Evolutionary conservation across 345 rosid genomes (phyloP).

Genomic region (Hypericum perforatum): DNA sequence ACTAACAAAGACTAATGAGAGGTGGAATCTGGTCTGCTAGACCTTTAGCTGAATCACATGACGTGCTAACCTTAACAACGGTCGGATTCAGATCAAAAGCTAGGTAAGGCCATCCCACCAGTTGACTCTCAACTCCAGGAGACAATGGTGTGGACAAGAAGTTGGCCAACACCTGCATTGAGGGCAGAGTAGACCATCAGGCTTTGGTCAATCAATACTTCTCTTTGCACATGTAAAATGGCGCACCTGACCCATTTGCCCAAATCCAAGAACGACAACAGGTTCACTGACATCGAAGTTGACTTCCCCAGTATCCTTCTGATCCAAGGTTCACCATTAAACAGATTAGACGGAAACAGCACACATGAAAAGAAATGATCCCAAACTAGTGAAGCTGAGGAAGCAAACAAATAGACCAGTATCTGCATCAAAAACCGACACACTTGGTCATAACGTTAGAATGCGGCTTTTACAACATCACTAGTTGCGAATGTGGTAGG

Average conservation of each 20-base stretch:
- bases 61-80: conserved; percentile 62
- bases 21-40: not conserved
- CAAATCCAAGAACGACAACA: conserved; percentile 82
- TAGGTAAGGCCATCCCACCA: conserved; percentile 66
- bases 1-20: no score
- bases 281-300: conserved; percentile 71
- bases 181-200: conserved; percentile 4
- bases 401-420: no score
- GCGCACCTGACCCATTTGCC: conserved; percentile 91
- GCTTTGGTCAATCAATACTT: conserved; percentile 4
- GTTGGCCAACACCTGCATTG: conserved; percentile 74
- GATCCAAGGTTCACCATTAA: conserved; percentile 14
- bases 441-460: no score
- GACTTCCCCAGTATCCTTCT: conserved; percentile 45
- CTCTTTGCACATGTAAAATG: not conserved
- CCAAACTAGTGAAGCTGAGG: not conserved
- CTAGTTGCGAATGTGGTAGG: no score
- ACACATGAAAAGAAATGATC: not conserved
- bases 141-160: conserved; percentile 78
- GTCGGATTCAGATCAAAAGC: conserved; percentile 91
- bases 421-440: no score
- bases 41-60: not conserved
- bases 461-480: no score
- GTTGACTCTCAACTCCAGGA: conserved; percentile 49
- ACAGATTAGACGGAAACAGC: not conserved